Evolutionary conservation across 148 eudicot genomes (phyloP).

Genomic region (Rhododendron molle): DNA sequence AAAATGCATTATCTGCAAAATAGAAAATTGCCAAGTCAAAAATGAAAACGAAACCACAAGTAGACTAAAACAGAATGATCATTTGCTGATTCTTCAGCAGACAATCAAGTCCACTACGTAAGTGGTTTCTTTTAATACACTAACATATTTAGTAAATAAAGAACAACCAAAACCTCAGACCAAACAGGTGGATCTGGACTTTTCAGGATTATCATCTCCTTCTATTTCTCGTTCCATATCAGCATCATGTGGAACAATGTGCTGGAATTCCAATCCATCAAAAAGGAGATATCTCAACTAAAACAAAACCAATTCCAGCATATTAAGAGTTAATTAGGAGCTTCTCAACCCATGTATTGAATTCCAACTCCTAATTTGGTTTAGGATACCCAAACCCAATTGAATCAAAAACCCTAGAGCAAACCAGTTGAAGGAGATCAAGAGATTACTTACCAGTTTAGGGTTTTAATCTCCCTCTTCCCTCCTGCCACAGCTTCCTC

Average conservation of each 20-base stretch:
- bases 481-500: too few species aligned
- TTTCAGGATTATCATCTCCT: slow-evolving; percentile 1
- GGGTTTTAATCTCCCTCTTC: too few species aligned
- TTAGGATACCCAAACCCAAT: too few species aligned
- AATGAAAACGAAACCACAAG: not conserved
- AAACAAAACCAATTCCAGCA: too few species aligned
- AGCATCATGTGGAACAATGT: slow-evolving; percentile 16
- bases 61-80: not conserved
- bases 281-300: too few species aligned
- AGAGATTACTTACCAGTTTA: too few species aligned
- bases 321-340: too few species aligned
- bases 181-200: slow-evolving; percentile 35
- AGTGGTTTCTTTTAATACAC: not conserved
- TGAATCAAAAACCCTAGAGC: too few species aligned
- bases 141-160: not conserved
- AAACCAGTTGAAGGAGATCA: too few species aligned
- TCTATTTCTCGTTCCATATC: slow-evolving; percentile 3
- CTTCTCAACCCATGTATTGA: too few species aligned
- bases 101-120: not conserved
- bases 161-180: slow-evolving; percentile 58
- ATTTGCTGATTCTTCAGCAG: not conserved
- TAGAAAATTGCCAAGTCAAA: not conserved
- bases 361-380: too few species aligned
- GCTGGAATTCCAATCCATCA: slow-evolving; percentile 16
- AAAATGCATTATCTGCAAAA: slow-evolving; percentile 82